Evolutionary conservation across 129 eudicot species (phyloP).

Genomic region (Flaveria ramosissima): DNA sequence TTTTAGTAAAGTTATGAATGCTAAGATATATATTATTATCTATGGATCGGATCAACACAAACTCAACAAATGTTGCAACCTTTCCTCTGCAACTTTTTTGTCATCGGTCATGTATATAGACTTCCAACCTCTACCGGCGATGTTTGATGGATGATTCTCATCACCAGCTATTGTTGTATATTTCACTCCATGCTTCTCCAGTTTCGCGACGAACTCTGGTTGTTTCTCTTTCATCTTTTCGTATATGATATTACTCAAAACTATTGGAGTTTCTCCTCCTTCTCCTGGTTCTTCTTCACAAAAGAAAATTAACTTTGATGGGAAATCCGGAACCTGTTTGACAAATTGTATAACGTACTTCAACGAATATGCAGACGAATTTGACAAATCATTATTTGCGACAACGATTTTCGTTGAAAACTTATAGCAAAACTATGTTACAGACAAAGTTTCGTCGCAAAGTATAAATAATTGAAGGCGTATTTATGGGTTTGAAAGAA

Average conservation of each 20-base stretch:
- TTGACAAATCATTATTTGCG: background rate
- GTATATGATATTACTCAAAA: conserved; percentile 4
- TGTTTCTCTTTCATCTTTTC: conserved; percentile 16
- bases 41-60: no score
- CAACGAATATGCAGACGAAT: background rate
- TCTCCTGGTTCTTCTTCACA: conserved; percentile 32
- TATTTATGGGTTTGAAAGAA: background rate
- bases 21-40: no score
- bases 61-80: background rate
- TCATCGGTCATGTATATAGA: conserved; percentile 22
- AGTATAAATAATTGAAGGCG: no score
- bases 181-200: conserved; percentile 23
- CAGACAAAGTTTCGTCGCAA: no score
- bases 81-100: conserved; percentile 18
- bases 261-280: conserved; percentile 29
- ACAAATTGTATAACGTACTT: background rate
- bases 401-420: no score
- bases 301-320: conserved; percentile 27
- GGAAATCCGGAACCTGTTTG: conserved; percentile 32
- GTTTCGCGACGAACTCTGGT: conserved; percentile 20
- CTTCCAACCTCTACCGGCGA: conserved; percentile 23
- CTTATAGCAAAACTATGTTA: no score
- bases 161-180: background rate
- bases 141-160: background rate
- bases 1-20: no score